Evolutionary conservation across 2,329 filamentous ascomycete species (phyloP).

Genomic region (Hypoxylon sp.): DNA sequence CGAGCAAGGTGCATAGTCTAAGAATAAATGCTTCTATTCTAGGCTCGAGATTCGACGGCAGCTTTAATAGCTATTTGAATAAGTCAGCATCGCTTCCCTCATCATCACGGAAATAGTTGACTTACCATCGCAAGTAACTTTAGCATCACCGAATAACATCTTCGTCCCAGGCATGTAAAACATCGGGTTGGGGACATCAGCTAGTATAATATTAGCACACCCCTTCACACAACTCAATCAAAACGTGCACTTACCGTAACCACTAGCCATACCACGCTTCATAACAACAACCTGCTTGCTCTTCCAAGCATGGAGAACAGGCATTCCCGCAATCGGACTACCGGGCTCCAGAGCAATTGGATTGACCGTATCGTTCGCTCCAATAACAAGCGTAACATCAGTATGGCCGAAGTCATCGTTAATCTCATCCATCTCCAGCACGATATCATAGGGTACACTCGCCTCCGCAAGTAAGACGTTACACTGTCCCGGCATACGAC

Average conservation of each 20-base stretch:
- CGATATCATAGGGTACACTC: constrained; percentile 88
- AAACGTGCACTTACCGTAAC: constrained; percentile 70
- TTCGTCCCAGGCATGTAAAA: constrained; percentile 89
- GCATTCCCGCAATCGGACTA: constrained; percentile 89
- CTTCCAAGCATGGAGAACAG: constrained; percentile 92
- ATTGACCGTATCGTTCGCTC: constrained; percentile 92
- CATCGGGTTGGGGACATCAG: constrained; percentile 92
- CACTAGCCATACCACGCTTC: constrained; percentile 90
- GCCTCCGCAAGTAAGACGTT: constrained; percentile 91
- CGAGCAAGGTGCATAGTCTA: constrained; percentile 19
- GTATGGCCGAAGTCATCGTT: constrained; percentile 91
- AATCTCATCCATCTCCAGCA: constrained; percentile 95
- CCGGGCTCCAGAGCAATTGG: constrained; percentile 86
- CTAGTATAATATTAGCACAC: constrained; percentile 51
- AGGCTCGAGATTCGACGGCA: constrained; percentile 47
- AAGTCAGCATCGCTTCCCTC: not conserved
- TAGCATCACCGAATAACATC: constrained; percentile 94
- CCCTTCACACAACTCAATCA: not conserved
- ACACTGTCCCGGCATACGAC: constrained; percentile 92
- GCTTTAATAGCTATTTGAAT: constrained; percentile 52
- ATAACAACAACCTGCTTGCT: constrained; percentile 92
- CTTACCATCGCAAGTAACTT: constrained; percentile 80
- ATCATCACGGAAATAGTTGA: constrained; percentile 17
- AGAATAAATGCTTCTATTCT: constrained; percentile 39
- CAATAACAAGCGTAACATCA: constrained; percentile 87